Evolutionary conservation across 306 rosid genomes (phyloP).

Genomic region (Dryas alaskensis): DNA sequence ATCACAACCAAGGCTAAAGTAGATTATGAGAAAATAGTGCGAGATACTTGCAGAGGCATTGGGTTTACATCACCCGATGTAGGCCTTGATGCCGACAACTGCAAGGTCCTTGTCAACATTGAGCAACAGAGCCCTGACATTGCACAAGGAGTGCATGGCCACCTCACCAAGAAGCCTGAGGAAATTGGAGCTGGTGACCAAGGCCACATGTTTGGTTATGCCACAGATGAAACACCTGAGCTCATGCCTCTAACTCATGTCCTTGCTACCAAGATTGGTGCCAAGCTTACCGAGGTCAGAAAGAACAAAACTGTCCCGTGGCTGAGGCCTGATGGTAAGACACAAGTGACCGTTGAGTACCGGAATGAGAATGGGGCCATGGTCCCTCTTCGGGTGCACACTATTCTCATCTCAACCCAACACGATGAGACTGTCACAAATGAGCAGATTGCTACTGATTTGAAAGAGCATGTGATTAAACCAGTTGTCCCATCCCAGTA

Average conservation of each 20-base stretch:
- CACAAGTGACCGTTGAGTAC: constrained; percentile 85
- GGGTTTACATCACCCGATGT: constrained; percentile 68
- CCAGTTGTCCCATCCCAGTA: constrained; percentile 64
- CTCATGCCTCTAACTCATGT: constrained; percentile 80
- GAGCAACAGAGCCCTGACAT: constrained; percentile 83
- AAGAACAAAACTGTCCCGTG: constrained; percentile 71
- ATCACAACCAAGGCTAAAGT: constrained; percentile 75
- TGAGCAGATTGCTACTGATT: constrained; percentile 57
- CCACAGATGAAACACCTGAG: constrained; percentile 74
- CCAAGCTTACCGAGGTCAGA: constrained; percentile 74
- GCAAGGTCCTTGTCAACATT: constrained; percentile 77
- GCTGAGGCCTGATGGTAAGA: constrained; percentile 83
- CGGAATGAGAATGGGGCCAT: constrained; percentile 69
- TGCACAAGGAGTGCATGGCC: constrained; percentile 82
- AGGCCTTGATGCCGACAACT: constrained; percentile 75
- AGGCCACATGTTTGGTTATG: constrained; percentile 88
- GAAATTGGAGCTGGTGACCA: constrained; percentile 87
- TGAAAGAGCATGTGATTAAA: constrained; percentile 76
- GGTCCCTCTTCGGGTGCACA: constrained; percentile 76
- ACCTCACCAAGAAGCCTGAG: constrained; percentile 67
- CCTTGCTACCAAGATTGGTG: constrained; percentile 75
- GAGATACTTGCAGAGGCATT: constrained; percentile 72
- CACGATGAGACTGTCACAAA: constrained; percentile 66
- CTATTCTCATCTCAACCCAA: constrained; percentile 76
- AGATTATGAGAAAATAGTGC: constrained; percentile 73